Evolutionary conservation across 495 filamentous ascomycete genomes (phyloP).

Genomic region (Bathelium albidoporum): DNA sequence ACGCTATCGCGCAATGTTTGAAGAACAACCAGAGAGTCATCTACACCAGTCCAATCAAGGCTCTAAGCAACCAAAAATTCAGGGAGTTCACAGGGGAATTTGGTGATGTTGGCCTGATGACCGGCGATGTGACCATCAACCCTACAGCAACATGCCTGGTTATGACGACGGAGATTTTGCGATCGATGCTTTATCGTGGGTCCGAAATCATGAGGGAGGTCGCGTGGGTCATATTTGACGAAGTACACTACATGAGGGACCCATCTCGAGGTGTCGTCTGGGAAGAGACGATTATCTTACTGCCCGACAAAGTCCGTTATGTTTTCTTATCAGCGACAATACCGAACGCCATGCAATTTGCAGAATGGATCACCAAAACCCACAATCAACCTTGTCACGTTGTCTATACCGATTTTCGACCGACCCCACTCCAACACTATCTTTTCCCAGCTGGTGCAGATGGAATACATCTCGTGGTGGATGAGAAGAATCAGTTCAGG

Average conservation of each 20-base stretch:
- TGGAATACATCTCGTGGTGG: constrained; percentile 88
- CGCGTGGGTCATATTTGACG: constrained; percentile 94
- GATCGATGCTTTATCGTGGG: constrained; percentile 95
- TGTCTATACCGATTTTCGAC: constrained; percentile 95
- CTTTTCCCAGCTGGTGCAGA: constrained; percentile 91
- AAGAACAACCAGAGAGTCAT: constrained; percentile 96
- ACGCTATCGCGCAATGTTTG: constrained; percentile 94
- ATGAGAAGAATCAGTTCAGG: constrained; percentile 89
- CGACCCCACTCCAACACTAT: constrained; percentile 92
- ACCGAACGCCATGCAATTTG: constrained; percentile 98
- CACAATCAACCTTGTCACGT: constrained; percentile 96
- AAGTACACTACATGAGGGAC: constrained; percentile 97
- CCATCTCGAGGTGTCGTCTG: constrained; percentile 89
- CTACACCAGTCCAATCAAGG: constrained; percentile 98
- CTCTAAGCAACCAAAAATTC: constrained; percentile 96
- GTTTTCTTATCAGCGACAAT: constrained; percentile 99
- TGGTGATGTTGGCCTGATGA: constrained; percentile 96
- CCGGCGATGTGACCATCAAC: constrained; percentile 97
- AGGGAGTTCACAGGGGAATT: constrained; percentile 92
- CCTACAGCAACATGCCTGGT: constrained; percentile 95
- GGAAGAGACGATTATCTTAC: constrained; percentile 96
- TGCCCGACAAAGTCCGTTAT: constrained; percentile 96
- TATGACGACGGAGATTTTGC: constrained; percentile 98
- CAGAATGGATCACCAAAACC: constrained; percentile 96
- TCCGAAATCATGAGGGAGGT: constrained; percentile 99